phyloP scores from a whole-genome alignment of 495 filamentous ascomycete species.

The Filosporella fistucella region DNA sequence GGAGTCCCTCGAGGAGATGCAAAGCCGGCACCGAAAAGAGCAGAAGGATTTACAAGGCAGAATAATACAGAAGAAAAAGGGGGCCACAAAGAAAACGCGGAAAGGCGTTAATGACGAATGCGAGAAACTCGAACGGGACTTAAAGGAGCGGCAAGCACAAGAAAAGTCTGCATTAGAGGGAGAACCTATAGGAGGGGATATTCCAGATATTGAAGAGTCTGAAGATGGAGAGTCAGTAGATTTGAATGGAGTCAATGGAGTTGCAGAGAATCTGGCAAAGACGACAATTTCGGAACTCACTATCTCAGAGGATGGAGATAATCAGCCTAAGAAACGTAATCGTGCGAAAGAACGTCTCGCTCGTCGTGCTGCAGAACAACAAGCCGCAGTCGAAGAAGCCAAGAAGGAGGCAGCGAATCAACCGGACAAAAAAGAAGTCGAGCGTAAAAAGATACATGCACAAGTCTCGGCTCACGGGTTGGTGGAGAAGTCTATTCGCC shows the following conservation, averaged over 20 bases:
- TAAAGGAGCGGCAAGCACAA: conserved; percentile 60
- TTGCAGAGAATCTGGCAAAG: conserved; percentile 11
- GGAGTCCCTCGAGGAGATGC: conserved; percentile 65
- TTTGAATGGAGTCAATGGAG: conserved; percentile 8
- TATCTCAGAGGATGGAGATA: conserved; percentile 24
- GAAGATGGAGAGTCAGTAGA: conserved; percentile 13
- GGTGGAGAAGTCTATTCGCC: conserved; percentile 72
- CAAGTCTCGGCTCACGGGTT: conserved; percentile 59
- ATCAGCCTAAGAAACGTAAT: conserved; percentile 71
- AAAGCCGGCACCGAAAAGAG: conserved; percentile 82
- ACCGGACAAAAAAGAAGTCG: conserved; percentile 68
- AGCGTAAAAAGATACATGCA: conserved; percentile 62
- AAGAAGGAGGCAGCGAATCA: conserved; percentile 68
- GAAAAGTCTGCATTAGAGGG: conserved; percentile 61
- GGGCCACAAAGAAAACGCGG: conserved; percentile 91
- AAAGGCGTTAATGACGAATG: conserved; percentile 86
- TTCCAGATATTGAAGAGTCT: conserved; percentile 13
- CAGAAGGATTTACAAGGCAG: conserved; percentile 76
- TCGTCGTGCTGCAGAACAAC: conserved; percentile 78
- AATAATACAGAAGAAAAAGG: conserved; percentile 92
- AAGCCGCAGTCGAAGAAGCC: conserved; percentile 60
- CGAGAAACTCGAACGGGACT: conserved; percentile 61
- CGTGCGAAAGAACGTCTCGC: conserved; percentile 88
- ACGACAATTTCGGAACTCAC: conserved; percentile 16
- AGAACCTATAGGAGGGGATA: conserved; percentile 13